phyloP scores from a whole-genome alignment of 2,329 filamentous ascomycete species.

The Colletotrichum sublineola region DNA sequence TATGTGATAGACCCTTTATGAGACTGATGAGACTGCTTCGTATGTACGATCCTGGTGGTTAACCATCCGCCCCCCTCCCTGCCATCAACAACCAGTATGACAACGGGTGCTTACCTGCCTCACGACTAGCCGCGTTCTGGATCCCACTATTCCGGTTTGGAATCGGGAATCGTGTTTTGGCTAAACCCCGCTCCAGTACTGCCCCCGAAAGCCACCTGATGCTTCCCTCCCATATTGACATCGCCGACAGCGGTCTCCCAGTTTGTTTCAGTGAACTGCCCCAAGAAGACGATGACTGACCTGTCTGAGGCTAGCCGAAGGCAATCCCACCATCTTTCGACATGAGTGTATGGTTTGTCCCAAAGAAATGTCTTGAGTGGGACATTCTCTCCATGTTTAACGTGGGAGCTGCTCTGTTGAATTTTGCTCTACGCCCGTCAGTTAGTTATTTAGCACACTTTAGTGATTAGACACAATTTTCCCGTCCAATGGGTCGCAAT shows the following conservation, averaged over 20 bases:
- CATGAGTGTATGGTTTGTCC: no score
- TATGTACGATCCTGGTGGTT: no score
- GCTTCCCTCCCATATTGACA: background rate
- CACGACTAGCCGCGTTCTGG: background rate
- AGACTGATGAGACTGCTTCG: no score
- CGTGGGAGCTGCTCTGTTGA: background rate
- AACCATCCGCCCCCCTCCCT: no score
- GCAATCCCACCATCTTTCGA: no score
- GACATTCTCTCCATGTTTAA: background rate
- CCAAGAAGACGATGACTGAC: no score
- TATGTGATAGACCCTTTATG: no score
- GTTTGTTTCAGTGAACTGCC: no score
- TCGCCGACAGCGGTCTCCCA: no score
- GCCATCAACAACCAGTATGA: background rate
- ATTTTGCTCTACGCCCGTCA: background rate
- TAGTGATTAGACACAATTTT: background rate
- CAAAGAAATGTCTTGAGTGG: background rate
- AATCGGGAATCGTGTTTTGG: conserved; percentile 9
- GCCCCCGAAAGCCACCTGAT: conserved; percentile 13
- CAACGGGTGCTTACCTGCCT: background rate
- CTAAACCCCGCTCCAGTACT: conserved; percentile 8
- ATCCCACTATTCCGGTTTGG: background rate
- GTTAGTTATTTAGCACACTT: conserved; percentile 12
- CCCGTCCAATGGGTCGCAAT: conserved; percentile 1
- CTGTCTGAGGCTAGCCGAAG: no score